These are phyloP conservation scores for Taiwanofungus camphoratus DNA, from an alignment of 1,284 basidiomycete genomes.

Conservation along the genomic window DNA sequence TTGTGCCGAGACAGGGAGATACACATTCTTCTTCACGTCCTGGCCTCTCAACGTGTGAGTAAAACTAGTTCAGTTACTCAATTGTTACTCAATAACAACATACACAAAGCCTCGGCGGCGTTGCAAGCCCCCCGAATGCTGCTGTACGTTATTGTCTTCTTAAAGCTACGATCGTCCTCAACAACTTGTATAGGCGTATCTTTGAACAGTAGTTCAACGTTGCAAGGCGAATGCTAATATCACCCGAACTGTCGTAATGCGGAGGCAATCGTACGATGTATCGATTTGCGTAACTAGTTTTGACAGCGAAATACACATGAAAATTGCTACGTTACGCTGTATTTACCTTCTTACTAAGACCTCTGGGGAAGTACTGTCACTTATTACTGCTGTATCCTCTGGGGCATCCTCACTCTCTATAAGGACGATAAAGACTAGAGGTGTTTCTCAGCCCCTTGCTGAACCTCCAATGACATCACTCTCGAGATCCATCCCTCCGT, in stretches of 20 bases:
- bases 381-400: no score
- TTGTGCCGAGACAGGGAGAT: slow-evolving; percentile 52
- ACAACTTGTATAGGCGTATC: slow-evolving; percentile 1
- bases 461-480: slow-evolving; percentile 34
- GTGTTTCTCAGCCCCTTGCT: slow-evolving; percentile 27
- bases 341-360: no score
- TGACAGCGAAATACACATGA: no score
- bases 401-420: no score
- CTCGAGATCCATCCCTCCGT: slow-evolving; percentile 39
- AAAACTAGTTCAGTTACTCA: not conserved
- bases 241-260: no score
- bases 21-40: slow-evolving; percentile 69
- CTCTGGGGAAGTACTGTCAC: no score
- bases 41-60: slow-evolving; percentile 69
- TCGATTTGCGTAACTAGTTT: no score
- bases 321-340: no score
- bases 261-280: no score
- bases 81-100: not conserved
- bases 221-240: no score
- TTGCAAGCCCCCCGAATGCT: slow-evolving; percentile 64
- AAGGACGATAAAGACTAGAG: no score
- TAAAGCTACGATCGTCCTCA: not conserved
- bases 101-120: slow-evolving; percentile 49
- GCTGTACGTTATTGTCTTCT: slow-evolving; percentile 39
- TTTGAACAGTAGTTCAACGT: no score